Percentiles rank a stretch among this genome's conserved stretches.
Conservation (phyloP, 2,329 filamentous ascomycete genomes). For the Daldinia eschscholtzii region DNA sequence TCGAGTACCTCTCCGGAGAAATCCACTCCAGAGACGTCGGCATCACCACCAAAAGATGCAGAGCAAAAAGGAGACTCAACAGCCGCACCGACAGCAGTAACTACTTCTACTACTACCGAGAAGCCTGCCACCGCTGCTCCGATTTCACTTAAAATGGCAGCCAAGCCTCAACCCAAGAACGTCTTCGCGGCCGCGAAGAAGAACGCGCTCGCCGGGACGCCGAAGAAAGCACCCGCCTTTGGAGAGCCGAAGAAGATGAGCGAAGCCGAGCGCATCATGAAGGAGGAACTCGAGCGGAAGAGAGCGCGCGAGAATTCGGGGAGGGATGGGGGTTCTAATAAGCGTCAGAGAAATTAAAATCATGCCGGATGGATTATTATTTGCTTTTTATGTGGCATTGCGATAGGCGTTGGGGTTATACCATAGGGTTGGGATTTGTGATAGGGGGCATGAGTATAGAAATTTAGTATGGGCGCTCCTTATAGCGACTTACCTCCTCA, state of each 20-base stretch:
- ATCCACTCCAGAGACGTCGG: constrained; percentile 41
- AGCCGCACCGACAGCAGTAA: constrained; percentile 19
- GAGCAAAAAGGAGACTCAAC: constrained; percentile 38
- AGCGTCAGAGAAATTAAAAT: constrained; percentile 64
- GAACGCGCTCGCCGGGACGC: constrained; percentile 72
- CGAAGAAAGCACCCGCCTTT: constrained; percentile 71
- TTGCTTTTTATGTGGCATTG: constrained; percentile 31
- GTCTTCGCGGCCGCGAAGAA: constrained; percentile 78
- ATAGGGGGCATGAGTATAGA: background rate
- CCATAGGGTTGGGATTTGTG: constrained; percentile 18
- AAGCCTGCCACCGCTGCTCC: constrained; percentile 53
- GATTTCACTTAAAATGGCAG: constrained; percentile 74
- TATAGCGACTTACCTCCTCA: background rate
- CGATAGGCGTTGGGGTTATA: constrained; percentile 47
- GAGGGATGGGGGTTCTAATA: constrained; percentile 58
- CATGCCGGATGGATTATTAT: constrained; percentile 19
- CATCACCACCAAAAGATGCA: constrained; percentile 28
- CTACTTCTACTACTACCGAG: constrained; percentile 42
- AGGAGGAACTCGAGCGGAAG: constrained; percentile 81
- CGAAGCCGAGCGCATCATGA: constrained; percentile 90
- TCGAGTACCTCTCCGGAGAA: constrained; percentile 21
- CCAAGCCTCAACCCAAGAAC: constrained; percentile 78
- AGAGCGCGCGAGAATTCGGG: constrained; percentile 64
- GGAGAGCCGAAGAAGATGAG: constrained; percentile 85
- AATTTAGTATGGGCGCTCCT: background rate